These are phyloP conservation scores for Tetracentron sinense DNA, from an alignment of 164 flowering plant genomes.

Conservation along the genomic window DNA sequence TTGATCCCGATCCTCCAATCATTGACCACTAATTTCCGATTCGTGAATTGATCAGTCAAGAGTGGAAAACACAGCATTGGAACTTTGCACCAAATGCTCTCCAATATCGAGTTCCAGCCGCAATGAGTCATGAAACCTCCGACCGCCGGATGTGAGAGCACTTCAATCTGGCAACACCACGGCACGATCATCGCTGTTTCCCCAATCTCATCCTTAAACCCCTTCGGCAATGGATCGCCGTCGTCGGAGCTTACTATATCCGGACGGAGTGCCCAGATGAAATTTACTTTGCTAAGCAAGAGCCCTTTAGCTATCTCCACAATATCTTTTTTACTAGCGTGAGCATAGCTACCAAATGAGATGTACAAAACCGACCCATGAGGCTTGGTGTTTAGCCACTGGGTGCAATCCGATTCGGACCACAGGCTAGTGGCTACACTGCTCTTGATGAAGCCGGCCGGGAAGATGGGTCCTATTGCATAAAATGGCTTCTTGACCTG, in stretches of 20 bases:
- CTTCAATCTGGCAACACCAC: slow-evolving; percentile 65
- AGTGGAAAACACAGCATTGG: slow-evolving; percentile 69
- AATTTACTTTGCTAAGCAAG: slow-evolving; percentile 40
- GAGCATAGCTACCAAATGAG: slow-evolving; percentile 86
- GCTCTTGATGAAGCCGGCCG: slow-evolving; percentile 31
- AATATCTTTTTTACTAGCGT: slow-evolving; percentile 39
- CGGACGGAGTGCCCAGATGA: slow-evolving; percentile 74
- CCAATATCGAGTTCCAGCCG: slow-evolving; percentile 79
- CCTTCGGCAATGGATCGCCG: slow-evolving; percentile 43
- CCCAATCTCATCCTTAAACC: slow-evolving; percentile 25
- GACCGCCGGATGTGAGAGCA: slow-evolving; percentile 49
- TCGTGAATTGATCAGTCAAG: slow-evolving; percentile 71
- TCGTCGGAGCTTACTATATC: slow-evolving; percentile 60
- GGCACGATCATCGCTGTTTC: slow-evolving; percentile 47
- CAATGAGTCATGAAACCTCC: slow-evolving; percentile 85
- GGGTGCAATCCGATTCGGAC: slow-evolving; percentile 71
- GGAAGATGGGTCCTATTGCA: slow-evolving; percentile 68
- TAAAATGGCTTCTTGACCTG: slow-evolving; percentile 41
- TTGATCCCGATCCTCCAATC: slow-evolving; percentile 74
- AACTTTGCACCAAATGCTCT: slow-evolving; percentile 55
- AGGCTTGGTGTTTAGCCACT: slow-evolving; percentile 64
- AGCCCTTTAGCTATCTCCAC: slow-evolving; percentile 68
- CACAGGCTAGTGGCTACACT: slow-evolving; percentile 65
- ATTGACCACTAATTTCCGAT: slow-evolving; percentile 66
- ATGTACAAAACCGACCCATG: slow-evolving; percentile 64